phyloP scores from a whole-genome alignment of 345 rosid genomes.

The Streptanthus diversifolius region DNA sequence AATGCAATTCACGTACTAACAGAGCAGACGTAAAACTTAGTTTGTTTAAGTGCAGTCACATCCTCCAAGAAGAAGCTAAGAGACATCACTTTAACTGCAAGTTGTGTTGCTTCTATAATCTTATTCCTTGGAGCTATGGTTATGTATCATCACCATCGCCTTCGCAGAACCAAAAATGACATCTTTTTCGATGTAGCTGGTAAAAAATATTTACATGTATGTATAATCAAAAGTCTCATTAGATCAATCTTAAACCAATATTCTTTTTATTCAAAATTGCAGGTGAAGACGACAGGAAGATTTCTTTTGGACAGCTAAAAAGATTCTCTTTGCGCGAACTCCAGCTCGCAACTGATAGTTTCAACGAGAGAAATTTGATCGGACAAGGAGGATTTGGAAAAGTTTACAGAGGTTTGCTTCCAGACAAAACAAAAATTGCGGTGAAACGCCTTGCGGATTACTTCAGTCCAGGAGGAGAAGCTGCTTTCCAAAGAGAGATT shows the following conservation, averaged over 20 bases:
- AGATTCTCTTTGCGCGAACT: conserved; percentile 77
- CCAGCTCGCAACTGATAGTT: conserved; percentile 78
- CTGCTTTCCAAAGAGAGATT: conserved; percentile 83
- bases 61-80: conserved; percentile 55
- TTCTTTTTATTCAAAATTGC: not conserved
- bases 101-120: conserved; percentile 52
- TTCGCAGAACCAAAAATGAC: conserved; percentile 44
- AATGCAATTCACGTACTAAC: not conserved
- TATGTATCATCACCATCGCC: conserved; percentile 44
- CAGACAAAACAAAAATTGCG: conserved; percentile 72
- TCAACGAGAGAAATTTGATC: conserved; percentile 67
- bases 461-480: conserved; percentile 77
- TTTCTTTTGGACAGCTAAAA: conserved; percentile 63
- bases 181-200: conserved; percentile 76
- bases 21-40: not conserved
- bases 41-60: conserved; percentile 43
- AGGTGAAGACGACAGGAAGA: conserved; percentile 77
- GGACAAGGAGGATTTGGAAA: conserved; percentile 97
- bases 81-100: conserved; percentile 46
- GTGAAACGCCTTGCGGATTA: conserved; percentile 77
- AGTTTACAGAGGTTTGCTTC: conserved; percentile 81
- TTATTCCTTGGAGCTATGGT: conserved; percentile 48
- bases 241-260: not conserved
- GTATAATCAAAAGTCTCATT: not conserved
- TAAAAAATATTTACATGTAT: not conserved